These are phyloP conservation scores for Penicillium salamii DNA, from an alignment of 495 filamentous ascomycete genomes.

Conservation along the genomic window DNA sequence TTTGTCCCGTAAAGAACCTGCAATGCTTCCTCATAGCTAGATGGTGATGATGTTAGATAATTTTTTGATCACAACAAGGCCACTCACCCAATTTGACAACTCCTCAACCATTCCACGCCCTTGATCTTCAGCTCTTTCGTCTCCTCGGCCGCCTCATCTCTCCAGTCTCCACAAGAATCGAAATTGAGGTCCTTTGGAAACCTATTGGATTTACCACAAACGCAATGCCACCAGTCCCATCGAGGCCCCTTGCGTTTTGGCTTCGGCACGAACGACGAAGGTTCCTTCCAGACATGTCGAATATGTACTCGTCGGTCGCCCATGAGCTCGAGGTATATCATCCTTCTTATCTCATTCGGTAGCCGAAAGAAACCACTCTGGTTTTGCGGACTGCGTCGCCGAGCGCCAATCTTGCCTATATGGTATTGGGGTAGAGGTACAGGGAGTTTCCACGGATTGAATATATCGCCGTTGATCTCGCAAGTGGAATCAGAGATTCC, in stretches of 20 bases:
- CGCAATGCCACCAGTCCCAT: slow-evolving; percentile 16
- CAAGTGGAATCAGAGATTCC: too few relatives aligned
- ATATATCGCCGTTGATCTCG: too few relatives aligned
- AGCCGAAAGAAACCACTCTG: slow-evolving; percentile 9
- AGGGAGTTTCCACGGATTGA: slow-evolving; percentile 13
- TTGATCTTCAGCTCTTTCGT: slow-evolving; percentile 3
- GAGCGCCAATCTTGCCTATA: neutral
- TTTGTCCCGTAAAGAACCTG: slow-evolving; percentile 15
- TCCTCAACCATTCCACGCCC: slow-evolving; percentile 15
- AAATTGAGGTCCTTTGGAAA: neutral
- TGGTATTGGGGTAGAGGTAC: slow-evolving; percentile 4
- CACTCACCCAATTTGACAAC: slow-evolving; percentile 16
- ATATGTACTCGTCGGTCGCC: slow-evolving; percentile 17
- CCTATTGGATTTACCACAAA: slow-evolving; percentile 6
- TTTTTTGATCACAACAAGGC: neutral
- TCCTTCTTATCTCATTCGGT: slow-evolving; percentile 7
- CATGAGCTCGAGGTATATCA: slow-evolving; percentile 19
- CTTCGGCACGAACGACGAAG: neutral
- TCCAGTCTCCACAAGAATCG: neutral
- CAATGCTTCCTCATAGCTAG: slow-evolving; percentile 17
- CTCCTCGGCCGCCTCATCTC: slow-evolving; percentile 1
- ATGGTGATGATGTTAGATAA: neutral
- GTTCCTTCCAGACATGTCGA: slow-evolving; percentile 5
- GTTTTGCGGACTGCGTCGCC: neutral
- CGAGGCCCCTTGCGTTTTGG: slow-evolving; percentile 2